Evolutionary conservation across 306 rosid species (phyloP).

Genomic region (Lupinus albus): DNA sequence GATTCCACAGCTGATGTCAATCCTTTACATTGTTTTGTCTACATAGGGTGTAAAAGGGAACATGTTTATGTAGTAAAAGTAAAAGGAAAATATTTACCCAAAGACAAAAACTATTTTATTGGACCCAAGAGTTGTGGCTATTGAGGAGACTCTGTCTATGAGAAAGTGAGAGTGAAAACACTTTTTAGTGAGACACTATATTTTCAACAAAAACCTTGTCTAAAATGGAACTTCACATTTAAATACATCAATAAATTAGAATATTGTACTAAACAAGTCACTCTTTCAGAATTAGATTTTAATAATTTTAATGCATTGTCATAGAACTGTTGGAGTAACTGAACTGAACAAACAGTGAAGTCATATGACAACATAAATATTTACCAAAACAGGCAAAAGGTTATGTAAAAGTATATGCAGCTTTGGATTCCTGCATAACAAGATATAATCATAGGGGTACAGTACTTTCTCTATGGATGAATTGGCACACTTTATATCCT

Average conservation of each 20-base stretch:
- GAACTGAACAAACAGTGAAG: conserved; percentile 24
- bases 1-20: no score
- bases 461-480: conserved; percentile 39
- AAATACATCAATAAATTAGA: conserved; percentile 20
- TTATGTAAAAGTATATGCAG: conserved; percentile 36
- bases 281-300: conserved; percentile 20
- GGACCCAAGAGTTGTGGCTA: no score
- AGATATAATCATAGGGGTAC: conserved; percentile 45
- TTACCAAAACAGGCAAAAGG: conserved; percentile 41
- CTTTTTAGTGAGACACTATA: no score
- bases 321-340: conserved; percentile 8
- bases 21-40: no score
- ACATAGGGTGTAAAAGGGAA: no score
- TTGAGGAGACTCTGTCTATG: no score
- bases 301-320: conserved; percentile 53
- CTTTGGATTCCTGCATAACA: conserved; percentile 75
- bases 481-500: conserved; percentile 48
- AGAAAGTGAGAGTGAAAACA: no score
- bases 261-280: conserved; percentile 5
- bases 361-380: conserved; percentile 27
- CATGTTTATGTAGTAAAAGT: no score
- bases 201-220: no score
- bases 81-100: no score
- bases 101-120: no score
- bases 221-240: no score